Conservation (phyloP, 2,329 filamentous ascomycete genomes). For the Aspergillus piperis region DNA sequence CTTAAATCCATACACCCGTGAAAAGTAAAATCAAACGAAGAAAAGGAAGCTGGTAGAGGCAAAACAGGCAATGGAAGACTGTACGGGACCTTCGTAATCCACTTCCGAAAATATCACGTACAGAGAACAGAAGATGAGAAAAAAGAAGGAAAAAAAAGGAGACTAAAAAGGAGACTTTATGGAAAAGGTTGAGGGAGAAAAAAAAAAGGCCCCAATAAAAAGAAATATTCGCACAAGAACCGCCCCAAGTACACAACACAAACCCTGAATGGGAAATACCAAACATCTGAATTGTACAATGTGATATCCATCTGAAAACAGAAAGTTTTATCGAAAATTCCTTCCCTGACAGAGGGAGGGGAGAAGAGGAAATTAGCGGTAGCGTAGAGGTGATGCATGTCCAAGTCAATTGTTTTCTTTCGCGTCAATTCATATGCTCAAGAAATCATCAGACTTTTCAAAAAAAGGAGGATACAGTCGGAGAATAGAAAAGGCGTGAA, state of each 20-base stretch:
- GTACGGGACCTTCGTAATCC: background rate
- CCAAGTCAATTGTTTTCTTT: constrained; percentile 11
- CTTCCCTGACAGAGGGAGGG: background rate
- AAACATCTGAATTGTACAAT: constrained; percentile 27
- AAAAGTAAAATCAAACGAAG: constrained; percentile 4
- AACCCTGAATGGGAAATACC: constrained; percentile 16
- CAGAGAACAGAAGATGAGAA: constrained; percentile 2
- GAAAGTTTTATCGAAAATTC: background rate
- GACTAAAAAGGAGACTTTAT: constrained; percentile 6
- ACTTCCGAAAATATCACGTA: background rate
- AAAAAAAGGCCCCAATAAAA: constrained; percentile 12
- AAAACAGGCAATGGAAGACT: constrained; percentile 9
- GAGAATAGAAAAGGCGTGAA: constrained; percentile 14
- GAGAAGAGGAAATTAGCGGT: constrained; percentile 15
- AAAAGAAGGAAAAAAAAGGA: constrained; percentile 2
- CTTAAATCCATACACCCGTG: constrained; percentile 14
- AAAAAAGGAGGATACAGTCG: constrained; percentile 15
- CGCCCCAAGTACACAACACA: constrained; percentile 27
- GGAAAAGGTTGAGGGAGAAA: constrained; percentile 11
- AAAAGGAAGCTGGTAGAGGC: constrained; percentile 7
- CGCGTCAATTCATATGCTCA: constrained; percentile 19
- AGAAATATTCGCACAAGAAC: constrained; percentile 24
- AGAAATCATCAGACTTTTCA: constrained; percentile 21
- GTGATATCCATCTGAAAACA: background rate
- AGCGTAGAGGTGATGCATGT: constrained; percentile 13